Conservation (phyloP, 495 filamentous ascomycete genomes). For the Pyrenula massariospora region DNA sequence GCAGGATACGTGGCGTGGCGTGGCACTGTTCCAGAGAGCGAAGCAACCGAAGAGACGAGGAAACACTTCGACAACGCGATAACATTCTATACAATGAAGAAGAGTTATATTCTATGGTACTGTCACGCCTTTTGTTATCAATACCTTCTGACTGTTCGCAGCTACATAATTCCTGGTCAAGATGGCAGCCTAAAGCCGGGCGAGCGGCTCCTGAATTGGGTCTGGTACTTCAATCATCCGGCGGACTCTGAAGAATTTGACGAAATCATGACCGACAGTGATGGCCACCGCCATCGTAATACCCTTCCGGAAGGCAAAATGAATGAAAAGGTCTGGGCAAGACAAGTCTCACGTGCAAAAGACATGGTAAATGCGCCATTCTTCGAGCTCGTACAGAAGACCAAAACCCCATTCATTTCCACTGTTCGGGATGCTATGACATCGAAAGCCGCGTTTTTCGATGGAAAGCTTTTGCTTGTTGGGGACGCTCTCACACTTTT, state of each 20-base stretch:
- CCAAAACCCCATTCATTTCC: conserved; percentile 20
- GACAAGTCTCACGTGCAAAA: conserved; percentile 8
- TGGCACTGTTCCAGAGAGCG: conserved; percentile 33
- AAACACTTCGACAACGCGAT: conserved; percentile 11
- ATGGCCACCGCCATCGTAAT: conserved; percentile 11
- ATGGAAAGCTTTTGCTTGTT: conserved; percentile 13
- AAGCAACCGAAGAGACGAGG: conserved; percentile 17
- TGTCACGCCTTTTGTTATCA: conserved; percentile 29
- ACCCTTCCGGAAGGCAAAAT: conserved; percentile 11
- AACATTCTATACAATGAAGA: conserved; percentile 30
- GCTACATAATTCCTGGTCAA: conserved; percentile 41
- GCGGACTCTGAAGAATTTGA: neutral
- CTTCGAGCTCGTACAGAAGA: conserved; percentile 14
- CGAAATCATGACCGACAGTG: conserved; percentile 7
- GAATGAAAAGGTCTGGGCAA: conserved; percentile 6
- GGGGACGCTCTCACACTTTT: conserved; percentile 14
- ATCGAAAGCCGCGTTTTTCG: conserved; percentile 8
- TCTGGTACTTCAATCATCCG: conserved; percentile 39
- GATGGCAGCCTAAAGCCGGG: conserved; percentile 34
- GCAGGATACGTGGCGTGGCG: conserved; percentile 42
- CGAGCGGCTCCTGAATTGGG: conserved; percentile 40
- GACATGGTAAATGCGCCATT: conserved; percentile 6
- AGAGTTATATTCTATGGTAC: conserved; percentile 24
- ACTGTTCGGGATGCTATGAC: conserved; percentile 12
- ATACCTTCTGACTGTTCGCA: conserved; percentile 2